Evolutionary conservation across 1,139 yeast genomes (phyloP), one percentile per base, ranked within the genome.

Genomic region (Nadsonia commutata): DNA sequence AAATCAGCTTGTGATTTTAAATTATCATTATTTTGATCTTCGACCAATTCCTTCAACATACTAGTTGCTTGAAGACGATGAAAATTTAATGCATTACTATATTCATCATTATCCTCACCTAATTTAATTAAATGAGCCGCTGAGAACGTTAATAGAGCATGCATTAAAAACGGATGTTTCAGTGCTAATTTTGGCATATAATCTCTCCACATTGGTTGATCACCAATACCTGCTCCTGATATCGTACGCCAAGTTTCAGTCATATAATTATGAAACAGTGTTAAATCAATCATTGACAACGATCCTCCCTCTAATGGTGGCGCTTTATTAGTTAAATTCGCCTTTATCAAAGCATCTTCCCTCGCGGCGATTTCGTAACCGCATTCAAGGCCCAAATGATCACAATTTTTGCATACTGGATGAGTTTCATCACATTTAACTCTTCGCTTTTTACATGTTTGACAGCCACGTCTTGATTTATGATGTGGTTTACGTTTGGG

Each of bases 391-490:
- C 80, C 80, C 74, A 86, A 72, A 51, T 82, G 79, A 45, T 68
- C 64, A 60, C 97, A 88, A 60, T 85, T 85, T 22, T 67, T 68
- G 60, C 97, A 88, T 16, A 67, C 58, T 0, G 97, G 97, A 52
- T 77, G 80, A 0, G 69, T 67, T 59, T 88, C 97, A 59, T 88
- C 96, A 66, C 97, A 88, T 58, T 88, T 88, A 40, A 88, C 95
- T 44, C 97, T 67, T 53, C 96, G 72, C 52, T 75, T 72, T 57
- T 88, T 88, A 62, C 97, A 88, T 1, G 94, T 83, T 38, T 78
- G 72, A 60, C 97, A 88, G 0, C 97, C 97, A 43, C 76, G 75
- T 47, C 94, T 71, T 27, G 94, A 82, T 61, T 88, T 88, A 49
- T 78, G 83, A 57, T 88, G 97, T 4, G 66, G 67, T 33, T 66